Evolutionary conservation across 305 asterid species (phyloP), one percentile per base, ranked within the genome.

Genomic region (Coffea humblotiana): DNA sequence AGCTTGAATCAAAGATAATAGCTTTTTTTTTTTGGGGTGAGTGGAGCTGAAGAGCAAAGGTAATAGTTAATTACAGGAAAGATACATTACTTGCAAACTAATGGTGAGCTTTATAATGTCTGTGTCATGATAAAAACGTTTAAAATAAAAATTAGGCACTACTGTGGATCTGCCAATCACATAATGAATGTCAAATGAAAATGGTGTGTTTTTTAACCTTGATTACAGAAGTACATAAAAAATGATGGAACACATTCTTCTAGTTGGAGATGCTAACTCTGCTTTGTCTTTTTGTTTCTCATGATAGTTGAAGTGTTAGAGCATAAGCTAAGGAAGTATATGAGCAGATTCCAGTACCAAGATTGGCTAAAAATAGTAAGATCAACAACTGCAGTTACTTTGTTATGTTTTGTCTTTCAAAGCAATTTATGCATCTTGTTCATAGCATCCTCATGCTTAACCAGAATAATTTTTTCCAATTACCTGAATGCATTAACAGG

Each of bases 301-400:
- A 93, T 96, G 79, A 88, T 93, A 76, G 98, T 90, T 58, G 98
- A 92, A 35, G 99, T 83, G 37, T 97, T 80, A 19, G 98, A 86
- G 78, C 98, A 86, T 85, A 96, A 85, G 84, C 99, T 96, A 69
- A 90, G 82, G 85, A 96, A 94, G 80, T 96, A 94, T 83, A 91
- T 96, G 75, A 96, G 99, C 3, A 98, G 99, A 83, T 96, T 94
- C 99, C 98, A 96, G 81, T 96, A 94, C 99, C 99, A 96, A 90
- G 94, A 96, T 83, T 96, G 98, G 80, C 95, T 96, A 88, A 96
- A 96, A 79, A 96, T 97, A 15, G 98, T 98, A 63, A 96, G 94
- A 74, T 98, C 99, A 77, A 96, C 91, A 48, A 96, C 91, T 37
- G 99, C 98, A 40, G 97, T 93, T 63, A 96, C 84, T 84, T 93